phyloP scores from a whole-genome alignment of 78 protist species.

The Polysphondylium violaceum region DNA sequence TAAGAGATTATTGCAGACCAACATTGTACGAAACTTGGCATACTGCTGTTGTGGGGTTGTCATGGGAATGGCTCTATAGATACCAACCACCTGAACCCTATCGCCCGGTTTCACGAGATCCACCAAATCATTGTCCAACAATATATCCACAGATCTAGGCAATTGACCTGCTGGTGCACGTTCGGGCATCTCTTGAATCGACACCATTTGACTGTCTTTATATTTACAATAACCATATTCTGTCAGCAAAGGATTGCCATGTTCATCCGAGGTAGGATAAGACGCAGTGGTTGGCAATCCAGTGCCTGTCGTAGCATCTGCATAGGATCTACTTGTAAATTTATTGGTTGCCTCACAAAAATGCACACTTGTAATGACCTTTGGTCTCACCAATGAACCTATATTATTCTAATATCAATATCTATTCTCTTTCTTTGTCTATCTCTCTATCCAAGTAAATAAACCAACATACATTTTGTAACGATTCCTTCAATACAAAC shows the following conservation, averaged over 20 bases:
- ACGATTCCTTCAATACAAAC: constrained; percentile 98
- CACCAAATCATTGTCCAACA: constrained; percentile 95
- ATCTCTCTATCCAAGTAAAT: not conserved
- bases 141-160: constrained; percentile 95
- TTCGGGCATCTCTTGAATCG: constrained; percentile 99
- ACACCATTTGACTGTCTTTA: constrained; percentile 91
- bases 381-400: constrained; percentile 87
- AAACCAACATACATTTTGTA: constrained; percentile 89
- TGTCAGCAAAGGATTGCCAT: constrained; percentile 95
- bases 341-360: constrained; percentile 90
- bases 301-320: constrained; percentile 87
- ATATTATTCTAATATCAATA: not conserved
- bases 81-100: constrained; percentile 91
- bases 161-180: constrained; percentile 99
- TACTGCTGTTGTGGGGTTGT: constrained; percentile 9
- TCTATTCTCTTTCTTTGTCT: not conserved
- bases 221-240: constrained; percentile 97
- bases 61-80: constrained; percentile 84
- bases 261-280: constrained; percentile 91
- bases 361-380: constrained; percentile 94
- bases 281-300: constrained; percentile 83
- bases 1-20: constrained; percentile 88
- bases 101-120: constrained; percentile 98
- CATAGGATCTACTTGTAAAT: constrained; percentile 64
- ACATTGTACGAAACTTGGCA: constrained; percentile 81